Base-by-base conservation (phyloP, 345 rosid genomes). In the Clarkia xantiana region DNA sequence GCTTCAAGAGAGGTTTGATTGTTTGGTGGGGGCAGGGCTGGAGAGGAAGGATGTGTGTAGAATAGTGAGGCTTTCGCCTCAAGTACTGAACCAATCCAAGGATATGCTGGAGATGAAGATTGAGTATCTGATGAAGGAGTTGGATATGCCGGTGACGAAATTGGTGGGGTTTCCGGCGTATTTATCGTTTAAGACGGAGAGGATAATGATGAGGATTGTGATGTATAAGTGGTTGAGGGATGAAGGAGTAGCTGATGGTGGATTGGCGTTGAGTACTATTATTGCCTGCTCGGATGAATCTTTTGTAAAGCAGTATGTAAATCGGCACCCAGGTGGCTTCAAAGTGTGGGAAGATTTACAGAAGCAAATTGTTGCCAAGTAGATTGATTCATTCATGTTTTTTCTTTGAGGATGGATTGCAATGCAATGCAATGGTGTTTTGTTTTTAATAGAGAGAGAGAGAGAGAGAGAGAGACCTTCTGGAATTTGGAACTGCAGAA, bases 1-100 rank as follows among this genome's bases (percentile, higher is more conserved):
- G 56, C 68, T 89, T 47, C 93, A 71, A 25, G 84, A 85, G 64
- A 76, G 97, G 72, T 89, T 77, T 53, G 77, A 89, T 66, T 80
- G 72, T 38, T 50, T 89, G 9, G 59, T 80, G 52, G 67, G 69
- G 50, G 76, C 82, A 22, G 94, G 89, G 47, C 53, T 85, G 65
- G 78, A 75, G 44, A 62, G 52, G 60, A 67, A 68, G 45, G 83
- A 76, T 44, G 89, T 73, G 47, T 45, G 62, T 0, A 42, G 64
- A 56, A 81, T 88, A 73, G 60, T 88, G 34, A 67, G 58, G 49
- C 50, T 59, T 29, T 71, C 77, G n/a, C 96, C 96, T 56, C 76
- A 76, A 51, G 66, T 84, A 22, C 84, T 84, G 36, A 76, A 63
- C 62, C 73, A 68, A 63, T 60, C 62, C 22, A 84, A 64, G 65